Conservation (phyloP, 345 rosid genomes). For the Brassica rapa region DNA sequence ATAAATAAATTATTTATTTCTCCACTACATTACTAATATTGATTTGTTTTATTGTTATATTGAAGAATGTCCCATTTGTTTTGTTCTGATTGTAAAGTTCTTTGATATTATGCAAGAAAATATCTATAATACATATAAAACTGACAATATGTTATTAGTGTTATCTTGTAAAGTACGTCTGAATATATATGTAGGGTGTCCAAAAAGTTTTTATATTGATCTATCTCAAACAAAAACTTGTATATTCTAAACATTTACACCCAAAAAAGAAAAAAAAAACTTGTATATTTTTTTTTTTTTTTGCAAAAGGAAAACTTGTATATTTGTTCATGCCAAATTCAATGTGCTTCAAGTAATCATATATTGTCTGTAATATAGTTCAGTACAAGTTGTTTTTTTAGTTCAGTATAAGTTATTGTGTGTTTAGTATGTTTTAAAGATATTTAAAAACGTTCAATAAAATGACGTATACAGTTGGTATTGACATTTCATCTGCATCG, state of each 20-base stretch:
- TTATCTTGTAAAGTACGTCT: not conserved
- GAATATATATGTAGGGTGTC: not conserved
- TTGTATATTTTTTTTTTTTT: no score
- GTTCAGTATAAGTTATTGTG: not conserved
- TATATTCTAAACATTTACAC: not conserved
- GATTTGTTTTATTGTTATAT: not conserved
- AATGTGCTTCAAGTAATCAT: not conserved
- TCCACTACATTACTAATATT: not conserved
- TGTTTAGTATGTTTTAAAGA: not conserved
- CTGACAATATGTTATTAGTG: not conserved
- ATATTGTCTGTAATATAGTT: not conserved
- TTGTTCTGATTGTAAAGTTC: not conserved
- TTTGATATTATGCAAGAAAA: not conserved
- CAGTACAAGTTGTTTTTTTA: no score
- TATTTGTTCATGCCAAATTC: not conserved
- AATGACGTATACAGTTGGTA: constrained; percentile 24
- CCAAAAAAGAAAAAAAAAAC: no score
- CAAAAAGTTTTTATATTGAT: not conserved
- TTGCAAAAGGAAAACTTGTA: not conserved
- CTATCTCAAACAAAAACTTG: not conserved
- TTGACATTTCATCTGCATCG: constrained; percentile 33
- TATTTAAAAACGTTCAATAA: not conserved
- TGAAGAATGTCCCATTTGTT: not conserved
- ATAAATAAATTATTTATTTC: not conserved
- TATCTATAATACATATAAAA: constrained; percentile 1